phyloP scores from a whole-genome alignment of 768 basidiomycete genomes.

The Trametes sanguinea region DNA sequence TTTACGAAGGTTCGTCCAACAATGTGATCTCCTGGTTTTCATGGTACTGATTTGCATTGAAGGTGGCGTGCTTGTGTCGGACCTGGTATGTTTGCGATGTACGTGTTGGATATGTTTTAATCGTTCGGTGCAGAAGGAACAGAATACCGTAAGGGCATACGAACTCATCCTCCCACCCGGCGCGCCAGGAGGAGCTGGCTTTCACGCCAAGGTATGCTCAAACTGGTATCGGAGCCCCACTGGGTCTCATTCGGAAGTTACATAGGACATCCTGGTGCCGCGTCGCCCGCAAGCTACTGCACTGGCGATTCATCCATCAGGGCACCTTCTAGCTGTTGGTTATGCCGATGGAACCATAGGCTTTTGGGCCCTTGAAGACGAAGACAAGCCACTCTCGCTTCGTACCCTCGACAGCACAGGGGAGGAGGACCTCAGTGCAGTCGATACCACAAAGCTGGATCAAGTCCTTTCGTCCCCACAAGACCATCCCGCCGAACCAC shows the following conservation, averaged over 20 bases:
- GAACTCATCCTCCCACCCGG: conserved; percentile 76
- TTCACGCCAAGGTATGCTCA: conserved; percentile 50
- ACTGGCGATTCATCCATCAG: conserved; percentile 72
- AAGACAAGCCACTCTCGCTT: conserved; percentile 73
- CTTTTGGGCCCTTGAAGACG: conserved; percentile 82
- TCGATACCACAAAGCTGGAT: conserved; percentile 53
- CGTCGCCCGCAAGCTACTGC: conserved; percentile 71
- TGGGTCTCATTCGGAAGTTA: background rate
- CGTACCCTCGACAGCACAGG: conserved; percentile 59
- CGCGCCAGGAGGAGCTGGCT: conserved; percentile 76
- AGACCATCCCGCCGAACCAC: conserved; percentile 19
- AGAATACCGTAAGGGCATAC: conserved; percentile 58
- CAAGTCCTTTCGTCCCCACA: conserved; percentile 32
- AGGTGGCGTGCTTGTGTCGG: conserved; percentile 64
- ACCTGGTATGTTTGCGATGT: conserved; percentile 47
- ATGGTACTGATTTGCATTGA: background rate
- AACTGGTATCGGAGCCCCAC: too few relatives aligned
- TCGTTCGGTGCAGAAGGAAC: conserved; percentile 46
- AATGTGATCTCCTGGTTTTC: background rate
- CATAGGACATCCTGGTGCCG: conserved; percentile 67
- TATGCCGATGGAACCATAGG: conserved; percentile 81
- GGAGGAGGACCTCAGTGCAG: conserved; percentile 55
- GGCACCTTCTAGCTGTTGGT: conserved; percentile 76
- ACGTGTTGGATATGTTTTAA: background rate
- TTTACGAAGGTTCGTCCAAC: conserved; percentile 62